Evolutionary conservation across 2,329 filamentous ascomycete species (phyloP).

Genomic region (Fusarium sp.): DNA sequence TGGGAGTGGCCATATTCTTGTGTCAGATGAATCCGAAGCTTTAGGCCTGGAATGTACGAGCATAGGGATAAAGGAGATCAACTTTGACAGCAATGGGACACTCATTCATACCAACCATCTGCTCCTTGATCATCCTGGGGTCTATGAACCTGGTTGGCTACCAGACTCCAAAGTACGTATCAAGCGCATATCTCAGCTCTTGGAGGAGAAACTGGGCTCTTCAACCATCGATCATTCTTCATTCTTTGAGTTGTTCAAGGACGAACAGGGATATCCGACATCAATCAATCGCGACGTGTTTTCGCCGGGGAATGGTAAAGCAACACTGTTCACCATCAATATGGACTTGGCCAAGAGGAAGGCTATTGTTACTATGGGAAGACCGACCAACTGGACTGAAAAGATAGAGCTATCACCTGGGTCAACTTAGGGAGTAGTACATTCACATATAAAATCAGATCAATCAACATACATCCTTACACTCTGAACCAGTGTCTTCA

Average conservation of each 20-base stretch:
- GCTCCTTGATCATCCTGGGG: conserved; percentile 24
- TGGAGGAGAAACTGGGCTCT: neutral
- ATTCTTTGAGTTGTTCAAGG: conserved; percentile 34
- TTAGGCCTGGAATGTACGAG: conserved; percentile 40
- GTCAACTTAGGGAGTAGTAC: no score
- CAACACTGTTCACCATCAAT: conserved; percentile 38
- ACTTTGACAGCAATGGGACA: neutral
- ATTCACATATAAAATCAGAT: neutral
- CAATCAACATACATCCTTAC: no score
- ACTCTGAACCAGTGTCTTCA: neutral
- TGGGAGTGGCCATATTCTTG: conserved; percentile 36
- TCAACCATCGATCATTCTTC: neutral
- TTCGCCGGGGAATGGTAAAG: neutral
- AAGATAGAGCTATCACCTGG: conserved; percentile 7
- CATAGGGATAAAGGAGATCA: conserved; percentile 26
- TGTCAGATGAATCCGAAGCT: conserved; percentile 24
- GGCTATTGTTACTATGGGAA: conserved; percentile 17
- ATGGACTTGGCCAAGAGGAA: conserved; percentile 21
- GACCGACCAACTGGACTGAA: conserved; percentile 22
- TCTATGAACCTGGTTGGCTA: conserved; percentile 30
- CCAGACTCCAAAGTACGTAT: conserved; percentile 21
- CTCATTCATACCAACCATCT: conserved; percentile 39
- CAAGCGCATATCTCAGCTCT: conserved; percentile 13
- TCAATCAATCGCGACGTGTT: conserved; percentile 27
- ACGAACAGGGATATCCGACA: conserved; percentile 32